Conservation (phyloP, 495 filamentous ascomycete genomes). For the Aspergillus diversus region DNA sequence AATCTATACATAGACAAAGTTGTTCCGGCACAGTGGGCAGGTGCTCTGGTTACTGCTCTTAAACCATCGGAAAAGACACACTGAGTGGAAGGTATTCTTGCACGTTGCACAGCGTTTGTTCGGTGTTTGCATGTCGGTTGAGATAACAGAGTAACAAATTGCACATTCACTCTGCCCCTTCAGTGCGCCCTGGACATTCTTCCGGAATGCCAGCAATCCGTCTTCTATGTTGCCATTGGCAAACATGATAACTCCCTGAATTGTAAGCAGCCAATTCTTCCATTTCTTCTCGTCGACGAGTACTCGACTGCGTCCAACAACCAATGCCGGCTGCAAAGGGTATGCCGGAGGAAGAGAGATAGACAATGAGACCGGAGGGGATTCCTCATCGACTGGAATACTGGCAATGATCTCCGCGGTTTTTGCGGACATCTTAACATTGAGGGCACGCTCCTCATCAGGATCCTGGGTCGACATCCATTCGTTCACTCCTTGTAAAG, state of each 20-base stretch:
- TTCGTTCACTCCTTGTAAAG: slow-evolving; percentile 67
- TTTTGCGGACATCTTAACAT: slow-evolving; percentile 69
- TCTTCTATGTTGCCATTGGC: slow-evolving; percentile 83
- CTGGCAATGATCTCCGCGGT: slow-evolving; percentile 76
- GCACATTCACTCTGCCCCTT: slow-evolving; percentile 95
- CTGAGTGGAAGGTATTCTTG: slow-evolving; percentile 89
- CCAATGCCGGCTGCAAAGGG: slow-evolving; percentile 76
- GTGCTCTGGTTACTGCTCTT: slow-evolving; percentile 85
- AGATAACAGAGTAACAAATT: slow-evolving; percentile 94
- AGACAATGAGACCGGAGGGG: slow-evolving; percentile 73
- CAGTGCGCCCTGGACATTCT: slow-evolving; percentile 81
- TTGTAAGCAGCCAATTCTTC: slow-evolving; percentile 79
- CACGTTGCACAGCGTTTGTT: slow-evolving; percentile 92
- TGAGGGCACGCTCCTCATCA: slow-evolving; percentile 67
- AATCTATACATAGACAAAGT: slow-evolving; percentile 53
- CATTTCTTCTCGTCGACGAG: slow-evolving; percentile 88
- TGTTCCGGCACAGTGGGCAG: slow-evolving; percentile 87
- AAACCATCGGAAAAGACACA: slow-evolving; percentile 95
- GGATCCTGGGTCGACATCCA: slow-evolving; percentile 67
- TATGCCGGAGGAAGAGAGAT: slow-evolving; percentile 80
- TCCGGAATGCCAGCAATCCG: slow-evolving; percentile 78
- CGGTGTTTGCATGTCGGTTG: slow-evolving; percentile 81
- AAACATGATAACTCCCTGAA: slow-evolving; percentile 92
- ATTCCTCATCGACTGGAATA: slow-evolving; percentile 86
- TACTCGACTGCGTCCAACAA: slow-evolving; percentile 77